Evolutionary conservation across 495 filamentous ascomycete genomes (phyloP), one percentile per base, ranked within the genome.

Genomic region (Neurospora cerealis): DNA sequence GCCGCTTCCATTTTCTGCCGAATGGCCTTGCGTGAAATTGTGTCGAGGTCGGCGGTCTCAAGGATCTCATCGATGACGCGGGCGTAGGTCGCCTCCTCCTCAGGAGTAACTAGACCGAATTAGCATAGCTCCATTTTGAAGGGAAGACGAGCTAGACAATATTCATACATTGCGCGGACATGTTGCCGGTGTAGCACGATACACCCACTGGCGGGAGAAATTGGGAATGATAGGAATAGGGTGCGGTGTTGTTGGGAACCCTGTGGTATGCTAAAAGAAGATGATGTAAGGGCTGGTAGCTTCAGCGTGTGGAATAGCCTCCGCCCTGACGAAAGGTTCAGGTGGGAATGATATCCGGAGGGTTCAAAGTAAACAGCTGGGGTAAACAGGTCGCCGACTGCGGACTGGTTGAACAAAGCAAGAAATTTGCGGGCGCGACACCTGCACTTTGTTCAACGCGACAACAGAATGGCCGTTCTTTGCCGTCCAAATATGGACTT

Each of bases 61-160:
- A 99, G 87, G 76, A 99, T 97, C n/a, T 84, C 88, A 80, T 99
- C 96, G 81, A 99, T 98, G 83, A 98, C 92, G 76, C 88, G 88
- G 69, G 88, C 90, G 83, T 93, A 98, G 73, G 90, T 84, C 41
- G 87, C 85, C 81, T 87, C 86, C 76, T 89, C 85, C 73, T 92
- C 91, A 70, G 87, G 77, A n/a, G 90, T 87, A 74, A 95, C 92
- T 95, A 80, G 72, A 17, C 11, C 69, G 19, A 41, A 60, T 79
- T 70, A 79, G 77, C 75, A 46, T 21, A 36, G 9, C 21, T 32
- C 34, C 28, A n/a, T 34, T 21, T 4, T 5, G 4, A 21, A 44
- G 42, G 70, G 21, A 4, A 15, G 10, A 42, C 32, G 17, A 38
- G 36, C 38, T 11, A 41, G 73, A 21, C 44, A 34, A 66, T 28